Evolutionary conservation across 495 filamentous ascomycete species (phyloP).

Genomic region (Penicillium coffeae): DNA sequence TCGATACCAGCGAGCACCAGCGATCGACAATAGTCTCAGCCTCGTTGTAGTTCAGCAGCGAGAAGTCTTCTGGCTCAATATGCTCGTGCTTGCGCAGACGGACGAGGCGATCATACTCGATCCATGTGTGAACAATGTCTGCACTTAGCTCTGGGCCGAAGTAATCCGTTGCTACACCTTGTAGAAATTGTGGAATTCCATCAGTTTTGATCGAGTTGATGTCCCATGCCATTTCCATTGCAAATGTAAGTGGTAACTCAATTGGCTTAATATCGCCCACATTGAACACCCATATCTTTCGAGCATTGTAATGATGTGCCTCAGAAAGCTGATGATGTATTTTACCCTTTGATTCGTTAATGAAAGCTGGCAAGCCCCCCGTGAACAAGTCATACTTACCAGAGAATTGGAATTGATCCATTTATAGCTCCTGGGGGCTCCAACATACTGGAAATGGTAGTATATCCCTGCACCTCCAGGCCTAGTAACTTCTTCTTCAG

Average conservation of each 20-base stretch:
- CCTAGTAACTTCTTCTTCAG: constrained; percentile 56
- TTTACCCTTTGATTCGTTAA: constrained; percentile 18
- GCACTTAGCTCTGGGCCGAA: constrained; percentile 51
- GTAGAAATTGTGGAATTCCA: constrained; percentile 53
- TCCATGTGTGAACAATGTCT: constrained; percentile 53
- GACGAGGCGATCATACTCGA: constrained; percentile 59
- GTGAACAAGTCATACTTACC: constrained; percentile 1
- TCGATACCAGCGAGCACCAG: constrained; percentile 54
- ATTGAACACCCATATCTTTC: constrained; percentile 73
- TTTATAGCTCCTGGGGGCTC: constrained; percentile 25
- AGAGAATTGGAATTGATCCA: constrained; percentile 30
- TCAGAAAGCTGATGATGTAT: constrained; percentile 25
- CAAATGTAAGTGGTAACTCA: constrained; percentile 14
- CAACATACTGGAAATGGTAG: constrained; percentile 66
- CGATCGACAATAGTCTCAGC: constrained; percentile 59
- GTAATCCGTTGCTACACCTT: constrained; percentile 55
- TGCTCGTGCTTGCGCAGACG: constrained; percentile 66
- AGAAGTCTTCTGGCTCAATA: constrained; percentile 60
- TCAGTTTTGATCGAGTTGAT: constrained; percentile 20
- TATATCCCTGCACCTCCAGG: constrained; percentile 66
- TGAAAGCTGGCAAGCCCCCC: background rate
- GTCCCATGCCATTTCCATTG: constrained; percentile 21
- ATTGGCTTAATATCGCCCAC: constrained; percentile 58
- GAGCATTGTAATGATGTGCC: constrained; percentile 57
- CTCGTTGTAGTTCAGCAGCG: constrained; percentile 67